Percentiles rank a stretch among this genome's conserved stretches.
phyloP scores from a whole-genome alignment of 1,284 basidiomycete genomes.

The Volvariella surrecta region DNA sequence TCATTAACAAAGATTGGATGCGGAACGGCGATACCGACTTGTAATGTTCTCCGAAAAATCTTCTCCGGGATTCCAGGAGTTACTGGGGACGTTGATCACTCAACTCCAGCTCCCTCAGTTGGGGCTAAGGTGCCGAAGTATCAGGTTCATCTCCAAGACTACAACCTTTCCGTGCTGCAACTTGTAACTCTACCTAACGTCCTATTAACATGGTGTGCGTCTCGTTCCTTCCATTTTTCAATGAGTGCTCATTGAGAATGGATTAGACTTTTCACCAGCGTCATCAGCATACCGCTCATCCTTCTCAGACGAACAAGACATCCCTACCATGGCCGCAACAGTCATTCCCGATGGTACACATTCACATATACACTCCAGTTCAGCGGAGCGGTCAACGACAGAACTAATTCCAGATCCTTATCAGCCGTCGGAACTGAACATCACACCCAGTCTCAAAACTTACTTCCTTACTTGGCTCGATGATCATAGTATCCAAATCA shows the following conservation, averaged over 20 bases:
- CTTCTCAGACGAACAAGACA: no score
- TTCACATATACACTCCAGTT: no score
- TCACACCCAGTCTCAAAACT: conserved; percentile 53
- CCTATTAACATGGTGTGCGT: conserved; percentile 78
- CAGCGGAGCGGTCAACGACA: conserved; percentile 11
- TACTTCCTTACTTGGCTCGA: conserved; percentile 59
- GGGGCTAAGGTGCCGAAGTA: no score
- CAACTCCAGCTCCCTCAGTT: no score
- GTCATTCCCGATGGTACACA: no score
- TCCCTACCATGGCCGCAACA: no score
- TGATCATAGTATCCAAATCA: conserved; percentile 47
- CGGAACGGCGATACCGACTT: conserved; percentile 82
- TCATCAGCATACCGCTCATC: no score
- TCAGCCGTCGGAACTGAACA: conserved; percentile 42
- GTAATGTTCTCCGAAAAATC: conserved; percentile 62
- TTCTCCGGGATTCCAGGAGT: no score
- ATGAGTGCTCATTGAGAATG: no score
- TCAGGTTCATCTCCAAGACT: conserved; percentile 84
- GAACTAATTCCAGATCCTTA: conserved; percentile 15
- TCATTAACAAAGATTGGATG: conserved; percentile 72
- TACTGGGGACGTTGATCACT: no score
- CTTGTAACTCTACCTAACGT: conserved; percentile 88
- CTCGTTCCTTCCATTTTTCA: not conserved
- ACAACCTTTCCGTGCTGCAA: conserved; percentile 78
- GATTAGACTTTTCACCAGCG: no score